Evolutionary conservation across 805 yeast genomes (phyloP), one percentile per base, ranked within the genome.

Genomic region (Vanderwaltozyma tropicalis): DNA sequence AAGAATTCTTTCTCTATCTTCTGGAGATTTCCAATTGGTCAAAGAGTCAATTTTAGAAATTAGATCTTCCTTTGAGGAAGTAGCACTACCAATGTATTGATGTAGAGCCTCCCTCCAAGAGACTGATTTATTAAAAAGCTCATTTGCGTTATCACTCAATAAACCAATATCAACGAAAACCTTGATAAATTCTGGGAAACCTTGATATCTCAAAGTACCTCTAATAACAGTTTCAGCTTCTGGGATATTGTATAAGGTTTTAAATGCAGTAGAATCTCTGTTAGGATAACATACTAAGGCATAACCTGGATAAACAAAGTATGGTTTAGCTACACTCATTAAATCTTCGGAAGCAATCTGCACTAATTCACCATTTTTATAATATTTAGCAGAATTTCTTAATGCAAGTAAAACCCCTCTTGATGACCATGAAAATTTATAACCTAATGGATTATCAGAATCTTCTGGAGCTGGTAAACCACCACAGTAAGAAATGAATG

Each of bases 361-460:
- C 42, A 72, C 95, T 49, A 85, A 64, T 59, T 85, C 63, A 57
- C 96, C 96, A 57, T 86, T 80, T 66, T 80, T 68, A 76, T 80
- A 89, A 71, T 78, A 89, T 53, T 77, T 78, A 46, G 97, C 98
- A 45, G 81, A 68, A 71, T 92, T 94, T 74, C 95, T 81, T 60
- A 92, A 74, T 15, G 98, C 98, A 55, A 92, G 74, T 58, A 92
- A 68, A 30, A 92, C 97, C 67, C 98, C 98, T 67, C 98, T 80
- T 27, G 97, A 88, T 24, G 96, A 86, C 98, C 98, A 92, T 31
- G 97, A 88, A 68, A 92, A 92, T 72, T 92, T 92, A 78, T 92
- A 92, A 52, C 98, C 98, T 61, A 92, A 72, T 41, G 98, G 98
- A 69, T 92, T 92, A 68, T 87, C 95, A 22, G 97, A 89, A 64